phyloP scores from a whole-genome alignment of 129 eudicot genomes.

The Helianthus tuberosus region DNA sequence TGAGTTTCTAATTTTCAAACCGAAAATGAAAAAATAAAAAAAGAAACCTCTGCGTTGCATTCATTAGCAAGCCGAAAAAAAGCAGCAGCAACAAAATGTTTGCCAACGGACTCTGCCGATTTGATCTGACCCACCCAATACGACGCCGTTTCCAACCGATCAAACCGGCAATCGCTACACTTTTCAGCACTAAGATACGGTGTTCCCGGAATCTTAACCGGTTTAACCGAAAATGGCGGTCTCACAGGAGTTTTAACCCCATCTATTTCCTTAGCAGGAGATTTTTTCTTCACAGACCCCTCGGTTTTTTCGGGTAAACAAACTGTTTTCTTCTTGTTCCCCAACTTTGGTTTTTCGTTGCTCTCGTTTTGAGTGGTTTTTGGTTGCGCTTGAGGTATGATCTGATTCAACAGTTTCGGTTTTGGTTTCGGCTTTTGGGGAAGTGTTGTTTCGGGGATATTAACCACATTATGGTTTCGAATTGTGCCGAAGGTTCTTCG shows the following conservation, averaged over 20 bases:
- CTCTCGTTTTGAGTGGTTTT: conserved; percentile 25
- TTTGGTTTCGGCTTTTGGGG: conserved; percentile 35
- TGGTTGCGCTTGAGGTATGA: conserved; percentile 10
- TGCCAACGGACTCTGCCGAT: conserved; percentile 60
- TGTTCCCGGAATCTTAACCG: conserved; percentile 39
- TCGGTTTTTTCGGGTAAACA: conserved; percentile 38
- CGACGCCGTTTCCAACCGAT: conserved; percentile 63
- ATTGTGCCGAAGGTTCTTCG: conserved; percentile 54
- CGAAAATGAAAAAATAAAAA: not conserved
- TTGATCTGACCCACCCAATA: conserved; percentile 73
- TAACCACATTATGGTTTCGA: conserved; percentile 40
- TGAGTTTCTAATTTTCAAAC: not conserved
- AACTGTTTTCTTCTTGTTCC: conserved; percentile 60
- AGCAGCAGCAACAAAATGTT: conserved; percentile 67
- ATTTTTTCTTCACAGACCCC: conserved; percentile 20
- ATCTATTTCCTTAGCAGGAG: conserved; percentile 23
- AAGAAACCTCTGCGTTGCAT: conserved; percentile 66
- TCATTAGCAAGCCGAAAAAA: conserved; percentile 63
- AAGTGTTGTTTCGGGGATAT: conserved; percentile 32
- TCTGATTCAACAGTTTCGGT: conserved; percentile 32
- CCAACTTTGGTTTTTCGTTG: conserved; percentile 13
- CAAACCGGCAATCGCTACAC: conserved; percentile 69
- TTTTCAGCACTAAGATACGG: conserved; percentile 65
- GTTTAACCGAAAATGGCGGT: conserved; percentile 45
- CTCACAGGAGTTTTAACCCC: conserved; percentile 53